Conservation (phyloP, 768 basidiomycete species). For the Tephrocybe sp. region DNA sequence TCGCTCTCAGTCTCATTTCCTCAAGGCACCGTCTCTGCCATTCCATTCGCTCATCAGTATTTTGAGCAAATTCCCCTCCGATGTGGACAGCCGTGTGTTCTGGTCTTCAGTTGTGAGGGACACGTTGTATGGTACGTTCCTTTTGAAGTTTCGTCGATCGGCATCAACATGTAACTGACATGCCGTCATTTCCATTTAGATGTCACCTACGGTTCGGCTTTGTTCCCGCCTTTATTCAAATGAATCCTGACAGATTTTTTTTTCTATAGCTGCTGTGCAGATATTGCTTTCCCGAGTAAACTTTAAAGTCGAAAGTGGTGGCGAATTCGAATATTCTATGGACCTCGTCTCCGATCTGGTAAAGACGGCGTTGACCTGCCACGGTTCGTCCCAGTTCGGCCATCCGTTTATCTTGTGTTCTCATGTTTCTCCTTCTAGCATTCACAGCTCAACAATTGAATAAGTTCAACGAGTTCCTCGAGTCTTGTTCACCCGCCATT, state of each 20-base stretch:
- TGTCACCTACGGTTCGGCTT: slow-evolving; percentile 35
- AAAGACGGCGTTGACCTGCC: slow-evolving; percentile 53
- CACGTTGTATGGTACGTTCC: slow-evolving; percentile 59
- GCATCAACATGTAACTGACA: slow-evolving; percentile 2
- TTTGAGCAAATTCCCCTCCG: slow-evolving; percentile 75
- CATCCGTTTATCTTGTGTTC: not conserved
- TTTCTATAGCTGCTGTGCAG: slow-evolving; percentile 49
- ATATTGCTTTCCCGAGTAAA: slow-evolving; percentile 53
- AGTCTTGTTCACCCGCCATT: slow-evolving; percentile 16
- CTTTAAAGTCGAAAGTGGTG: slow-evolving; percentile 28
- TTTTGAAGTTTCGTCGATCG: not conserved
- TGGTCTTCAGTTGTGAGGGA: slow-evolving; percentile 67
- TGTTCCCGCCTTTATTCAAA: not conserved
- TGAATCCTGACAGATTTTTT: slow-evolving; percentile 9
- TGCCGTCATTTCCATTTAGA: slow-evolving; percentile 24
- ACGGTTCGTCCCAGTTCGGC: slow-evolving; percentile 40
- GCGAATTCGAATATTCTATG: slow-evolving; percentile 35
- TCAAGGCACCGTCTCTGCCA: slow-evolving; percentile 81
- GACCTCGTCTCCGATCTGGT: slow-evolving; percentile 44
- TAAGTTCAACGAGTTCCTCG: slow-evolving; percentile 44
- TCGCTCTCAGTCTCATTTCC: slow-evolving; percentile 68
- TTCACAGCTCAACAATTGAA: slow-evolving; percentile 63
- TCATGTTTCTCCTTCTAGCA: slow-evolving; percentile 34
- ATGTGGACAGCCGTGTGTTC: slow-evolving; percentile 74
- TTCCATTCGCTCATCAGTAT: slow-evolving; percentile 78